Base-by-base conservation (phyloP, 495 filamentous ascomycete genomes). In the Daldinia grandis region DNA sequence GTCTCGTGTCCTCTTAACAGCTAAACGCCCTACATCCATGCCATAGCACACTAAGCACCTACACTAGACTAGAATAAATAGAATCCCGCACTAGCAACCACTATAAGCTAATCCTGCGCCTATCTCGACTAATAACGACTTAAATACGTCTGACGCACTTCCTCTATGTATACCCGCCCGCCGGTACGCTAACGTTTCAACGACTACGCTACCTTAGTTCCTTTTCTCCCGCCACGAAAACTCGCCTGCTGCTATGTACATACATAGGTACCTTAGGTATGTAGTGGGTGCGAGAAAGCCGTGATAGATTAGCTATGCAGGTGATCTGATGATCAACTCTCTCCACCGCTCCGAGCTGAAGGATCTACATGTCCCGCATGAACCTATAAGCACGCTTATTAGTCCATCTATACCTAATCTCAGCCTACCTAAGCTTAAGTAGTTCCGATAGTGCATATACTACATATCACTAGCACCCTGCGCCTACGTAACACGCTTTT, bases 401-500 rank as follows among this genome's bases (percentile, higher is more conserved):
- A 47, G 42, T 47, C 17, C 0, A 35, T 14, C 27, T 56, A 21
- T 56, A 56, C 28, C 53, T 4, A 17, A 19, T 9, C 2, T 35
- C 30, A 47, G 19, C 49, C 25, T 12, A 53, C 14, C 10, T 24
- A 1, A 30, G 49, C 49, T 30, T 21, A 53, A 35, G 33, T 35
- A 35, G 33, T 35, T 12, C 12, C 10, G 24, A 53, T 53, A 30
- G 49, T 24, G 49, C 27, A 53, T 53, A n/a, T 9, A 30, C 24
- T 30, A n/a, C n/a, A n/a, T n/a, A 50, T 50, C 6, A 25, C 38
- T 40, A 50, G 2, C 17, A 17, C 10, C 7, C 17, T 12, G 21
- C 24, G 24, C 44, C 24, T 25, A 25, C 3, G 44, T 49, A 69
- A 60, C 49, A 55, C 50, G 9, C 31, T 50, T 21, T 25, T 24